These are phyloP conservation scores for Protomyces gravidus DNA, from an alignment of 1,139 yeast genomes.

Conservation along the genomic window DNA sequence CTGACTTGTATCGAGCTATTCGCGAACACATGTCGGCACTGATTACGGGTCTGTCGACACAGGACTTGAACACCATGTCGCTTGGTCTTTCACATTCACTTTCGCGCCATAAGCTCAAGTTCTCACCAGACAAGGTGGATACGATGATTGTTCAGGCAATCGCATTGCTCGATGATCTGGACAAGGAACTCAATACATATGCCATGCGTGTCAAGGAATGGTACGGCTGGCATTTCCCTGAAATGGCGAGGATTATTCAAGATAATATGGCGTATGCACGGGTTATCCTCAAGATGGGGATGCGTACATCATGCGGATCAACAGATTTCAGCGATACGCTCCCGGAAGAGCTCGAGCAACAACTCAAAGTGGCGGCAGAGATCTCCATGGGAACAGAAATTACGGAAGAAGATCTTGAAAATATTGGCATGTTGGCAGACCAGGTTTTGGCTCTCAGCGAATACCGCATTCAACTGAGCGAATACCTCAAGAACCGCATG, in stretches of 20 bases:
- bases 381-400: slow-evolving; percentile 99
- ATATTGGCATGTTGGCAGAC: slow-evolving; percentile 85
- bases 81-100: slow-evolving; percentile 98
- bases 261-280: slow-evolving; percentile 90
- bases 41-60: slow-evolving; percentile 85
- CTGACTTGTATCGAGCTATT: slow-evolving; percentile 91
- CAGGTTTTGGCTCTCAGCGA: slow-evolving; percentile 91
- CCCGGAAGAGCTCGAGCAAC: slow-evolving; percentile 87
- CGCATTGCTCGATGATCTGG: slow-evolving; percentile 92
- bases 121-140: slow-evolving; percentile 96
- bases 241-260: slow-evolving; percentile 88
- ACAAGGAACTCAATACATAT: slow-evolving; percentile 93
- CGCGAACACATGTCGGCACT: slow-evolving; percentile 90
- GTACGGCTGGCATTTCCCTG: slow-evolving; percentile 99
- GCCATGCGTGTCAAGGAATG: slow-evolving; percentile 99
- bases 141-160: slow-evolving; percentile 98
- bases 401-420: slow-evolving; percentile 86
- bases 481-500: slow-evolving; percentile 91
- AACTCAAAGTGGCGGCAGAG: slow-evolving; percentile 59
- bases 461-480: slow-evolving; percentile 81
- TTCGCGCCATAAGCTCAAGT: slow-evolving; percentile 98
- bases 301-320: slow-evolving; percentile 83
- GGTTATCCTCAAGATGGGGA: slow-evolving; percentile 89
- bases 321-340: slow-evolving; percentile 85
- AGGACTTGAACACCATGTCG: slow-evolving; percentile 86